A percentile compares a stretch with the other conserved stretches of the same genome.
Evolutionary conservation across 176 grass and related monocot genomes (phyloP).

Genomic region (Oryza brachyantha): DNA sequence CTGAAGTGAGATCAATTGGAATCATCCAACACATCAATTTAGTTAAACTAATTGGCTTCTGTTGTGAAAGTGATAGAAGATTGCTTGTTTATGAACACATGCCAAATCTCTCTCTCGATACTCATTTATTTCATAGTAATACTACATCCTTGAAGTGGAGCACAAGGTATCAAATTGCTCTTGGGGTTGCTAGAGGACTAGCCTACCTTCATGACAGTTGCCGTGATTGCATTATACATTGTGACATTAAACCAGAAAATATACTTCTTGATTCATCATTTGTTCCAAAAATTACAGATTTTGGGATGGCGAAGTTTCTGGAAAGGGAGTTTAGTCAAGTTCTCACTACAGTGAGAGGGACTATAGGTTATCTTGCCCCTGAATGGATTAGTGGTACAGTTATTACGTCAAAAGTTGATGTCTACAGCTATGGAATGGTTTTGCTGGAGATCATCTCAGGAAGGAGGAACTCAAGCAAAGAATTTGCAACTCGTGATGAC

Average conservation of each 20-base stretch:
- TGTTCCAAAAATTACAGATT: conserved; percentile 27
- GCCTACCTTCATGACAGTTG: conserved; percentile 57
- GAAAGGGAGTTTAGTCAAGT: not conserved
- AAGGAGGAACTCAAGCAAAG: too few species aligned
- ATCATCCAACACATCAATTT: conserved; percentile 31
- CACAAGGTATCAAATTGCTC: conserved; percentile 45
- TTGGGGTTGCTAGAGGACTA: conserved; percentile 49
- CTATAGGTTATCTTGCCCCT: too few species aligned
- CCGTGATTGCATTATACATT: conserved; percentile 32
- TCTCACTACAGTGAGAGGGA: conserved; percentile 24
- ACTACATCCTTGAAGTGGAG: conserved; percentile 26
- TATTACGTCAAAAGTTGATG: too few species aligned
- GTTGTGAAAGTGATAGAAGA: not conserved
- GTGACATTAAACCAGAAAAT: conserved; percentile 26
- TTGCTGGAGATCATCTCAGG: too few species aligned
- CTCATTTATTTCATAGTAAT: not conserved
- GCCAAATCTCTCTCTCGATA: conserved; percentile 20
- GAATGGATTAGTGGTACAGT: too few species aligned
- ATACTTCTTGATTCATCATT: too few species aligned
- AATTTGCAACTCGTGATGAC: too few species aligned
- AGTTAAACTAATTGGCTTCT: conserved; percentile 23
- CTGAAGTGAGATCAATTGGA: conserved; percentile 19
- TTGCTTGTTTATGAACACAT: conserved; percentile 16
- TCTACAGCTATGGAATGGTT: too few species aligned
- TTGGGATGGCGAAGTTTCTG: conserved; percentile 20